Evolutionary conservation across 371 early-diverging fungal species (phyloP), one percentile per base, ranked within the genome.

Genomic region (Entomophthora muscae): DNA sequence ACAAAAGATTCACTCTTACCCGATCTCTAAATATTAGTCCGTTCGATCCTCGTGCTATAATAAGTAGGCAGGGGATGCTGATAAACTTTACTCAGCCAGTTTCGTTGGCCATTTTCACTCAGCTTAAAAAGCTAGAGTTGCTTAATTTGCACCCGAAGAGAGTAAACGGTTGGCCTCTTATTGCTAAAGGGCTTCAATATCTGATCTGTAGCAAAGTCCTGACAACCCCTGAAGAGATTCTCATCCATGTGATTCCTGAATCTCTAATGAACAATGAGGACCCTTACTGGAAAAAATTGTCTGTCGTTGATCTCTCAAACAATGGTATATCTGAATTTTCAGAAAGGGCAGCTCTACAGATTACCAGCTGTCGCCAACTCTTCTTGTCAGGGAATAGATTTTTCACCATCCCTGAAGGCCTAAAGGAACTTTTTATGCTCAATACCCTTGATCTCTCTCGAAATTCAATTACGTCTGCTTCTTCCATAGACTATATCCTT

Each of bases 391-490:
- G 33, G 12, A 59, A 59, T 33, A 30, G 28, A 7, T 33, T 59
- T 3, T 3, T 33, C 24, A 23, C 10, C 1, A 42, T 59, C n/a
- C 60, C 60, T 1, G 30, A n/a, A 10, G 28, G 60, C 24, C 32
- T 59, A n/a, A 29, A 17, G 30, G 60, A 59, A 29, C 60, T 59
- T n/a, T 59, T 32, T 24, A 59, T 32, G 3, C 32, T 59, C 1
- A 31, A n/a, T 30, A 26, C 30, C 1, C 24, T 59, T 3, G 28
- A 59, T 22, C 24, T 59, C 1, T 32, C 32, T n/a, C 30, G 2
- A 1, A 59, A 59, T 26, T 12, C 21, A 1, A 59, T 59, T 23
- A 33, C 7, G 2, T 33, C 60, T 1, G 27, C 33, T 1, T 24
- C 5, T 17, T 28, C 23, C 12, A 33, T 33, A 2, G 28, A 59